Evolutionary conservation across 768 basidiomycete genomes (phyloP).

Genomic region (Guyanaporus albipodus): DNA sequence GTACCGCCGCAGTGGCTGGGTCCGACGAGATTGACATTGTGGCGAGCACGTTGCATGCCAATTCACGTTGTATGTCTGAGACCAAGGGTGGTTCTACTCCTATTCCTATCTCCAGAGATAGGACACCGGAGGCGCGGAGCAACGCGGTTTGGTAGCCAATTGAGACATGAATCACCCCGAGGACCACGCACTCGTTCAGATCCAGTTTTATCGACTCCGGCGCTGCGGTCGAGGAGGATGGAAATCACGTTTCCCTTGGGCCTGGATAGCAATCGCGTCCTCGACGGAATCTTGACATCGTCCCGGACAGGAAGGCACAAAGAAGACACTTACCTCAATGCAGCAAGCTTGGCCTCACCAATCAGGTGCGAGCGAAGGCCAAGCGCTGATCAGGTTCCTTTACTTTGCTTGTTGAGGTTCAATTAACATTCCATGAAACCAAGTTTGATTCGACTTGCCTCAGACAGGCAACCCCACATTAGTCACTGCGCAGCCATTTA

Average conservation of each 20-base stretch:
- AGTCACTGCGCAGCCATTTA: constrained; percentile 9
- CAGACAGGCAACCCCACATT: constrained; percentile 10
- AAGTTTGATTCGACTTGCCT: constrained; percentile 11
- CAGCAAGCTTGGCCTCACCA: constrained; percentile 17
- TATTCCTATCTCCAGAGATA: constrained; percentile 11
- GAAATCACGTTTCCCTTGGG: constrained; percentile 13
- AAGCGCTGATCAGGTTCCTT: constrained; percentile 9
- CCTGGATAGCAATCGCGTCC: constrained; percentile 14
- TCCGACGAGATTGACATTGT: constrained; percentile 8
- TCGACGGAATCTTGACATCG: constrained; percentile 18
- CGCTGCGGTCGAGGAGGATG: constrained; percentile 3
- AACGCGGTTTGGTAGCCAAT: constrained; percentile 7
- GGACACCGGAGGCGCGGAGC: constrained; percentile 9
- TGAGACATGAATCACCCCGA: constrained; percentile 18
- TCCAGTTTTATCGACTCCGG: constrained; percentile 4
- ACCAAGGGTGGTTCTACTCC: constrained; percentile 6
- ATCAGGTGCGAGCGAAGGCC: constrained; percentile 15
- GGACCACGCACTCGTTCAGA: constrained; percentile 7
- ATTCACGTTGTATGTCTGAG: constrained; percentile 16
- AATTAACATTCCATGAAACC: background rate
- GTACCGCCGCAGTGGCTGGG: constrained; percentile 1
- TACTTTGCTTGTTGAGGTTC: background rate
- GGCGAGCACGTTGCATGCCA: constrained; percentile 21
- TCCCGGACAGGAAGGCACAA: constrained; percentile 11
- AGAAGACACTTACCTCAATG: constrained; percentile 5